Conservation (phyloP, 805 yeast genomes). For the Komagataella ulmi region DNA sequence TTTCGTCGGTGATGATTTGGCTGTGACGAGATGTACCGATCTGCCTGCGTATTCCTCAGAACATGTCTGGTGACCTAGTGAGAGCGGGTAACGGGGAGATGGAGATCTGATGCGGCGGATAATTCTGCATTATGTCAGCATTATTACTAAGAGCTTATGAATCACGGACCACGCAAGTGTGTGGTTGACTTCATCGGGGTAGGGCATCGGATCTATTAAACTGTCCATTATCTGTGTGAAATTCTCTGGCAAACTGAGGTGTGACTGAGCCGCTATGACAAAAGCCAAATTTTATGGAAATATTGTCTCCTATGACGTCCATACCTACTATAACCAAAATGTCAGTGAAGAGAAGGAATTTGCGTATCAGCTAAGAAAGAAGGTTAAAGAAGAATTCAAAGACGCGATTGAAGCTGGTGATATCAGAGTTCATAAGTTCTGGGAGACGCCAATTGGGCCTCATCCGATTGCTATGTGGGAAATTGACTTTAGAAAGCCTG, state of each 20-base stretch:
- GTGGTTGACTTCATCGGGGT: background rate
- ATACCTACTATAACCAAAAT: conserved; percentile 33
- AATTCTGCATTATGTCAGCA: background rate
- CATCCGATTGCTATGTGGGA: conserved; percentile 51
- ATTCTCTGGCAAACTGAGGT: background rate
- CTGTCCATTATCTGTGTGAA: background rate
- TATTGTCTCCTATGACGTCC: conserved; percentile 35
- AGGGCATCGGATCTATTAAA: background rate
- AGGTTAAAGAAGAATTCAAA: conserved; percentile 12
- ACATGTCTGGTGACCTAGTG: background rate
- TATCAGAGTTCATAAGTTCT: conserved; percentile 28
- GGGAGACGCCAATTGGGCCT: conserved; percentile 41
- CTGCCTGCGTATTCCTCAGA: background rate
- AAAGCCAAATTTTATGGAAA: conserved; percentile 6
- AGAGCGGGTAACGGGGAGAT: background rate
- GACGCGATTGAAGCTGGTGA: conserved; percentile 20
- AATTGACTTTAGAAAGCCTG: conserved; percentile 34
- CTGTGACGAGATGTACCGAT: background rate
- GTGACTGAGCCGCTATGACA: background rate
- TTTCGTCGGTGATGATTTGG: background rate
- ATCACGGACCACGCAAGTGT: background rate
- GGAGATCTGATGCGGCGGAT: background rate
- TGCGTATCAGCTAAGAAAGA: conserved; percentile 12
- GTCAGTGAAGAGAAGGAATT: conserved; percentile 18
- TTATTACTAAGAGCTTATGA: background rate